Conservation (phyloP, 257 asterid species). For the Nicotiana knightiana region DNA sequence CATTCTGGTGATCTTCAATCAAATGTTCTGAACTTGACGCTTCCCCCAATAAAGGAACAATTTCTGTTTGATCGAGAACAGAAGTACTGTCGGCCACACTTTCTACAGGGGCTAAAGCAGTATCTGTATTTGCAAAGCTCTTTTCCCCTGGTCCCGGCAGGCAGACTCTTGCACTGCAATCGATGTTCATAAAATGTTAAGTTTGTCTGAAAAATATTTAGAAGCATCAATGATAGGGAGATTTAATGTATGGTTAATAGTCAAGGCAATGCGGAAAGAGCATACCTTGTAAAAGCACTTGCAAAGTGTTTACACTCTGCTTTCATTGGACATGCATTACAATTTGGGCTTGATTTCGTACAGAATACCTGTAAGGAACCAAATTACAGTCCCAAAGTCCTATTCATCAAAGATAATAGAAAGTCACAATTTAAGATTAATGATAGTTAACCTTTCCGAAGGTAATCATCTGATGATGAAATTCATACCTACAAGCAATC, state of each 20-base stretch:
- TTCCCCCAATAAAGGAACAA: background rate
- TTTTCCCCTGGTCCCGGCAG: conserved; percentile 22
- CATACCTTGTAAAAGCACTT: conserved; percentile 68
- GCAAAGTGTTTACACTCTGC: conserved; percentile 80
- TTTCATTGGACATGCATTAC: conserved; percentile 82
- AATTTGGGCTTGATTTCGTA: conserved; percentile 73
- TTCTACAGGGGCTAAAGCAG: conserved; percentile 11
- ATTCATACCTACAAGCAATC: conserved; percentile 36
- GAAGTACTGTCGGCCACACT: background rate
- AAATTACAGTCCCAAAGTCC: background rate
- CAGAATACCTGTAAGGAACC: conserved; percentile 57
- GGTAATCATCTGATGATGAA: conserved; percentile 46
- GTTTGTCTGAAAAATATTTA: too few species aligned
- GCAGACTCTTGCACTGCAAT: conserved; percentile 25
- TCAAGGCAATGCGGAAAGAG: background rate
- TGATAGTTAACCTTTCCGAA: conserved; percentile 41
- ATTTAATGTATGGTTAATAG: background rate
- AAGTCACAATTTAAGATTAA: background rate
- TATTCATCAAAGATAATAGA: background rate
- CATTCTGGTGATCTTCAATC: conserved; percentile 22
- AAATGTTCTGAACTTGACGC: background rate
- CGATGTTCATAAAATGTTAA: background rate
- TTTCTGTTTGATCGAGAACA: background rate
- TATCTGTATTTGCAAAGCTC: background rate
- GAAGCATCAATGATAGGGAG: background rate